phyloP scores from a whole-genome alignment of 1,284 basidiomycete species.

The Ceratobasidium sp. region DNA sequence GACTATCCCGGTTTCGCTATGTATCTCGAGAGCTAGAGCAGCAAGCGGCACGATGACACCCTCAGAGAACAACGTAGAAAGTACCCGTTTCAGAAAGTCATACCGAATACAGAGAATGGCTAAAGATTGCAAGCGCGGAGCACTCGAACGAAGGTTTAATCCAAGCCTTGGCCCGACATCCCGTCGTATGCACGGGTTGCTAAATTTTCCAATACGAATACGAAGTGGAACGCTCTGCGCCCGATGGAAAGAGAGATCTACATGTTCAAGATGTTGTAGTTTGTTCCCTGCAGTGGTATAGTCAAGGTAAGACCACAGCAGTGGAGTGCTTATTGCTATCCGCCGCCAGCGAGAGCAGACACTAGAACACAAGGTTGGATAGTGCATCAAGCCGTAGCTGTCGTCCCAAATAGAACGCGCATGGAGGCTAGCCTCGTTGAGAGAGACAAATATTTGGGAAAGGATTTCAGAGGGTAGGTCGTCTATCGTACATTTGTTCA shows the following conservation, averaged over 20 bases:
- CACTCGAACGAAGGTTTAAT: slow-evolving; percentile 8
- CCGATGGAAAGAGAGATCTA: slow-evolving; percentile 5
- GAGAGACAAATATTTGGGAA: slow-evolving; percentile 18
- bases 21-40: slow-evolving; percentile 4
- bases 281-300: neutral
- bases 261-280: neutral
- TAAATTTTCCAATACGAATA: slow-evolving; percentile 14
- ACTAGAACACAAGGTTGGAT: slow-evolving; percentile 13
- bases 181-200: neutral
- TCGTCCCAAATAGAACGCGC: neutral
- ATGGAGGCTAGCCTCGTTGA: neutral
- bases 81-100: neutral
- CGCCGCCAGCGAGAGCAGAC: slow-evolving; percentile 36
- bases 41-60: neutral
- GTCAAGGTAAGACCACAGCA: slow-evolving; percentile 15
- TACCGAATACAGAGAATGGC: slow-evolving; percentile 15
- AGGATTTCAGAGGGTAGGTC: slow-evolving; percentile 22
- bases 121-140: slow-evolving; percentile 7
- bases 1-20: neutral
- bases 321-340: slow-evolving; percentile 2
- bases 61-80: slow-evolving; percentile 10
- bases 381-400: neutral
- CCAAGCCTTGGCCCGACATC: neutral
- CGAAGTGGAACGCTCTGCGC: slow-evolving; percentile 3
- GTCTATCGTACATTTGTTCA: slow-evolving; percentile 12